These are phyloP conservation scores for Aspergillus transmontanensis DNA, from an alignment of 2,329 filamentous ascomycete genomes.

Conservation along the genomic window DNA sequence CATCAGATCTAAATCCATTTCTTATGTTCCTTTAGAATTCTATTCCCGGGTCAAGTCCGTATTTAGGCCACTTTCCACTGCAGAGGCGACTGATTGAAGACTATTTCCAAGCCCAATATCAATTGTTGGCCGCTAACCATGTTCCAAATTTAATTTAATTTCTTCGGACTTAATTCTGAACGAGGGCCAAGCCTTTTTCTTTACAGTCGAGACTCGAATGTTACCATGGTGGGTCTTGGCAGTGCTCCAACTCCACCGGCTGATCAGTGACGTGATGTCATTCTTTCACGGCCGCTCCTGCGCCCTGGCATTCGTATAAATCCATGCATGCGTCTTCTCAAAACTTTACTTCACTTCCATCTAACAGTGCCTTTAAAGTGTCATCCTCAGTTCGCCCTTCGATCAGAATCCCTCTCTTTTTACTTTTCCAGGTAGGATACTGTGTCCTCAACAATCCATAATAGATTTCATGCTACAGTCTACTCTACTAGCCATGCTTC, in stretches of 20 bases:
- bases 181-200: background rate
- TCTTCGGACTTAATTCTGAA: background rate
- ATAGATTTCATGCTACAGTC: background rate
- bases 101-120: background rate
- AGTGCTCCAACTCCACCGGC: constrained; percentile 16
- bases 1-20: constrained; percentile 35
- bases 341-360: constrained; percentile 1
- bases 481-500: background rate
- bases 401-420: background rate
- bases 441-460: background rate
- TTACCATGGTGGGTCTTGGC: constrained; percentile 16
- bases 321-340: constrained; percentile 7
- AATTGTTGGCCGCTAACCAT: background rate
- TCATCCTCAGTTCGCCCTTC: background rate
- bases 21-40: constrained; percentile 16
- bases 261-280: constrained; percentile 39
- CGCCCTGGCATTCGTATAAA: constrained; percentile 26
- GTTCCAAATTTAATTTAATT: background rate
- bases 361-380: background rate
- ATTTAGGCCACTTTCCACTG: background rate
- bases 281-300: constrained; percentile 17
- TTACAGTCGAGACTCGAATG: background rate
- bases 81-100: background rate
- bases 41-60: background rate
- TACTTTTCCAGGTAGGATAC: background rate